Percentiles rank a stretch among this genome's conserved stretches.
Evolutionary conservation across 306 rosid genomes (phyloP).

Genomic region (Erythrophleum fordii): DNA sequence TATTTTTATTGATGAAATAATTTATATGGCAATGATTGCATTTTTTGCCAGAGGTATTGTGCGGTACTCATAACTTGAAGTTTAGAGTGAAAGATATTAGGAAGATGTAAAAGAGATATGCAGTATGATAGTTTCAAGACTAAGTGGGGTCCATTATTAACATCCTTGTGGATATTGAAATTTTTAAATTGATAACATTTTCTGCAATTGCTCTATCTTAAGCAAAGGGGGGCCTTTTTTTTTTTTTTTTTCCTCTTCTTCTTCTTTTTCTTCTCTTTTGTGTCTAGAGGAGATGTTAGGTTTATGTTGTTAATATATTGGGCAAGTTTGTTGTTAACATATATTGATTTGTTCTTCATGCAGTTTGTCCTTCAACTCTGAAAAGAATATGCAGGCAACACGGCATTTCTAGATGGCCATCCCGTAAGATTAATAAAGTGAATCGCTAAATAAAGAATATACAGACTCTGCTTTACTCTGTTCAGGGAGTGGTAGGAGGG

Average conservation of each 20-base stretch:
- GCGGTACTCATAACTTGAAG: background rate
- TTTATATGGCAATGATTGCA: slow-evolving; percentile 34
- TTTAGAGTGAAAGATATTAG: slow-evolving; percentile 25
- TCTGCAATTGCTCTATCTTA: background rate
- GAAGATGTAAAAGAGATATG: slow-evolving; percentile 11
- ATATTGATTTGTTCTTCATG: slow-evolving; percentile 34
- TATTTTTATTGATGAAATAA: slow-evolving; percentile 21
- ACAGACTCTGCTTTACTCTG: slow-evolving; percentile 77
- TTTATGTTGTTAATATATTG: slow-evolving; percentile 25
- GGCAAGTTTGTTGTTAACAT: slow-evolving; percentile 28
- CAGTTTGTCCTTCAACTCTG: slow-evolving; percentile 92
- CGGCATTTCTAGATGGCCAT: slow-evolving; percentile 93
- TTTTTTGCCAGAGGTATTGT: slow-evolving; percentile 11
- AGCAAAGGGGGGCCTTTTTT: too few relatives aligned
- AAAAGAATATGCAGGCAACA: slow-evolving; percentile 97
- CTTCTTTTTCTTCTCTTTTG: too few relatives aligned
- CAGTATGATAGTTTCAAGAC: slow-evolving; percentile 10
- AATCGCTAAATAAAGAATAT: slow-evolving; percentile 79
- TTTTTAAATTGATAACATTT: slow-evolving; percentile 23
- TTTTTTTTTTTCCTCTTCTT: too few relatives aligned
- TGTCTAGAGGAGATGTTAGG: slow-evolving; percentile 13
- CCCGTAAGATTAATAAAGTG: slow-evolving; percentile 89
- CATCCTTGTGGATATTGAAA: slow-evolving; percentile 6
- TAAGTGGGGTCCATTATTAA: slow-evolving; percentile 17
- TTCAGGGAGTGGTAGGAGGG: slow-evolving; percentile 76